Evolutionary conservation across 2,329 filamentous ascomycete species (phyloP), one percentile per base, ranked within the genome.

Genomic region (Fusarium luffae): DNA sequence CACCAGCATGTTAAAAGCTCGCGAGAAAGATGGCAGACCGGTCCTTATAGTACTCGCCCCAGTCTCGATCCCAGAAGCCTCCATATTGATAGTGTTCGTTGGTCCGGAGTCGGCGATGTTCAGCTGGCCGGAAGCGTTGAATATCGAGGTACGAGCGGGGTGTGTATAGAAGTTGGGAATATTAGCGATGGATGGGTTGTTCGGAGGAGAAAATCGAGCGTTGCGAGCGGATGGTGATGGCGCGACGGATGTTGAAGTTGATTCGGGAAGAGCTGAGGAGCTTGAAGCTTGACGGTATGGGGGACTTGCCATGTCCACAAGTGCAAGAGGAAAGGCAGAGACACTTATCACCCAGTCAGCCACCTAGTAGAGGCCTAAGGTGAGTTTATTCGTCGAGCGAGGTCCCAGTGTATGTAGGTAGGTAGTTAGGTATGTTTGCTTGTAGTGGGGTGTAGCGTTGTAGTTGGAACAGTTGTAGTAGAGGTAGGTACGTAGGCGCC

Each of bases 1-100:
- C 75, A 83, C 81, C 66, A 85, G 85, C 61, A 82, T 79, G 67
- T 86, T 83, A 74, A 88, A 88, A 18, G 84, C 85, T 60, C 85
- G 81, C 23, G 86, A 88, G 69, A 84, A 84, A 10, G 82, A 80
- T 0, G 84, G 84, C 14, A 86, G 74, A 42, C 66, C 72, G 40
- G 71, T 74, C 58, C 76, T 74, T 75, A 74, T 77, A 2, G 69
- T 56, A 47, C 67, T 64, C 40, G 67, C 23, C 46, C 62, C 59
- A 30, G 63, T 57, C 78, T 76, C 79, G 66, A 77, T 73, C 48
- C 75, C 76, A 41, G 79, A 72, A 28, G 76, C 69, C 37, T 82
- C 80, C 75, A 81, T 79, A 19, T 74, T 75, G 66, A 59, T 54
- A 30, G 46, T 57, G 44, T 71, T 58, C 30, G 46, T 50, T 34